A percentile compares a stretch with the other conserved stretches of the same genome.
Evolutionary conservation across 2,329 filamentous ascomycete genomes (phyloP).

Genomic region (Apiospora aurea): DNA sequence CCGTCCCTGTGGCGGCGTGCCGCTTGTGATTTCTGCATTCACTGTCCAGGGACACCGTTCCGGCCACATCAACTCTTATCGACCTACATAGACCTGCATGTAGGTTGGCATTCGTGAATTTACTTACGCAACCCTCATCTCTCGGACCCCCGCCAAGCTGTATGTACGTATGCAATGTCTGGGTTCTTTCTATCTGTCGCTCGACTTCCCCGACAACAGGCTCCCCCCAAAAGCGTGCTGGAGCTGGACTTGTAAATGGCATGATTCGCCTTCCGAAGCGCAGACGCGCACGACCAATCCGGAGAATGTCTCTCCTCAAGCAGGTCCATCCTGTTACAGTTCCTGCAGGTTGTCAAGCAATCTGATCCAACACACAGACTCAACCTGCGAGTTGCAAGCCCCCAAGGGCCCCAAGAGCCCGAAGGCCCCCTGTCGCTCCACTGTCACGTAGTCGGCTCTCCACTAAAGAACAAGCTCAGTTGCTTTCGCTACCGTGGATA

Average conservation of each 20-base stretch:
- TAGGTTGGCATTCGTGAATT: background rate
- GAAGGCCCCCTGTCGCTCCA: constrained; percentile 23
- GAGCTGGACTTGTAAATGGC: background rate
- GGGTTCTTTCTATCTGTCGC: background rate
- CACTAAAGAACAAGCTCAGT: constrained; percentile 20
- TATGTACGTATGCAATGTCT: background rate
- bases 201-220: background rate
- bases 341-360: constrained; percentile 33
- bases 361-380: constrained; percentile 37
- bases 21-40: background rate
- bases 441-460: constrained; percentile 2
- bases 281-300: constrained; percentile 16
- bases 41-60: background rate
- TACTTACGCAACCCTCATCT: background rate
- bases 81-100: no score
- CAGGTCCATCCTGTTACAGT: constrained; percentile 18
- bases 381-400: constrained; percentile 30
- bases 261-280: constrained; percentile 5
- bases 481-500: background rate
- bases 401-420: constrained; percentile 30
- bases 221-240: background rate
- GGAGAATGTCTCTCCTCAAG: constrained; percentile 10
- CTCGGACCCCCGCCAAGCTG: background rate
- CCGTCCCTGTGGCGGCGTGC: no score
- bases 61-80: background rate